A percentile compares a stretch with the other conserved stretches of the same genome.
Evolutionary conservation across 192 early-diverging fungal genomes (phyloP).

Genomic region (Coemansia sp.): DNA sequence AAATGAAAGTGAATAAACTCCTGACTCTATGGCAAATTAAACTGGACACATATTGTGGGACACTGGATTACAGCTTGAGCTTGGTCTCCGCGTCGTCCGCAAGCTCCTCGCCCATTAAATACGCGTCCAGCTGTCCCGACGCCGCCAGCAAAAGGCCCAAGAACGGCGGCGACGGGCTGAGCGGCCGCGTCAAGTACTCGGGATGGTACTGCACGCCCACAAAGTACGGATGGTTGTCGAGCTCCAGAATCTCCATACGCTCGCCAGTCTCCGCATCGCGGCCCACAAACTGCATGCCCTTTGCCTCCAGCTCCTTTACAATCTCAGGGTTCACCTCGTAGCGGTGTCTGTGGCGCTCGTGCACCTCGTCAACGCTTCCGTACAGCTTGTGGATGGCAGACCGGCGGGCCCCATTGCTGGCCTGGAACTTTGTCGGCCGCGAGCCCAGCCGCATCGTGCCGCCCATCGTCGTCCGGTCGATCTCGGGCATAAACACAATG

Average conservation of each 20-base stretch:
- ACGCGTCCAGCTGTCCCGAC: conserved; percentile 63
- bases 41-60: too few species aligned
- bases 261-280: conserved; percentile 86
- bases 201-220: conserved; percentile 96
- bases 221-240: conserved; percentile 87
- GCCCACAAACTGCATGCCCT: conserved; percentile 87
- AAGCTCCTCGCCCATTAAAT: conserved; percentile 35
- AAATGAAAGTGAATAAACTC: too few species aligned
- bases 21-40: too few species aligned
- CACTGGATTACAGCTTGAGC: conserved; percentile 32
- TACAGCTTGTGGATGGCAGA: conserved; percentile 72
- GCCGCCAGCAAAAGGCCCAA: conserved; percentile 89
- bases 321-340: conserved; percentile 96
- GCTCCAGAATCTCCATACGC: conserved; percentile 98
- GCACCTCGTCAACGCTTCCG: conserved; percentile 55
- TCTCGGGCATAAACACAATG: conserved; percentile 99
- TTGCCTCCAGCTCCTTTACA: conserved; percentile 68
- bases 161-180: conserved; percentile 89
- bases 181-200: conserved; percentile 93
- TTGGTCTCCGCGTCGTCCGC: conserved; percentile 28
- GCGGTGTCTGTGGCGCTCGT: conserved; percentile 95
- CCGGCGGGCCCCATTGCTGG: conserved; percentile 53
- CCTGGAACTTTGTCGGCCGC: conserved; percentile 78
- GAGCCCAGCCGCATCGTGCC: conserved; percentile 96
- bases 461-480: conserved; percentile 85